phyloP scores from a whole-genome alignment of 1,139 yeast genomes.

The Debaryomycetaceae sp. region DNA sequence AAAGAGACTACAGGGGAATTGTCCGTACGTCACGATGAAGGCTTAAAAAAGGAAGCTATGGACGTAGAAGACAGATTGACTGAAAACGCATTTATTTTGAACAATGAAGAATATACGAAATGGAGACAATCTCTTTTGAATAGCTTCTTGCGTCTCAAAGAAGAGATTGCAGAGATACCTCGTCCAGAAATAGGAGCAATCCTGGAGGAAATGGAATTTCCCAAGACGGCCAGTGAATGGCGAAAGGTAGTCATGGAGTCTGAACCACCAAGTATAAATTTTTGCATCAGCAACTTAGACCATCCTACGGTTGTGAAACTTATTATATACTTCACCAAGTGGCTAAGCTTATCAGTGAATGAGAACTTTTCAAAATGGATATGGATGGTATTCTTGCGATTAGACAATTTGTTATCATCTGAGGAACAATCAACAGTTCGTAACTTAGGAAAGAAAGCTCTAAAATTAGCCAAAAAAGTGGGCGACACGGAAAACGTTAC shows the following conservation, averaged over 20 bases:
- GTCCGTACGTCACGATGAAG: background rate
- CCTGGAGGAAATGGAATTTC: constrained; percentile 9
- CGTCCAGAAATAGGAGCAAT: background rate
- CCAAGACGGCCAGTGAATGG: constrained; percentile 31
- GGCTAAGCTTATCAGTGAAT: constrained; percentile 33
- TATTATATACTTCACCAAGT: constrained; percentile 32
- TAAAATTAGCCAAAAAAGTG: constrained; percentile 17
- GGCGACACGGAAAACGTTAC: constrained; percentile 6
- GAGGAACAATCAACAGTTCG: constrained; percentile 34
- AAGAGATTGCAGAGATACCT: constrained; percentile 3
- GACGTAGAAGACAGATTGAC: background rate
- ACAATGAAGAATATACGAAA: background rate
- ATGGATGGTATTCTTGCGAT: constrained; percentile 29
- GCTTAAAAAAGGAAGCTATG: background rate
- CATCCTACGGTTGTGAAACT: constrained; percentile 34
- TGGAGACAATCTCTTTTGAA: constrained; percentile 5
- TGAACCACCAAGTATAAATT: constrained; percentile 27
- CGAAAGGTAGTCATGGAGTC: constrained; percentile 23
- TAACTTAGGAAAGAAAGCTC: constrained; percentile 40
- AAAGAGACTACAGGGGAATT: background rate
- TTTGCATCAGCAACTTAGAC: constrained; percentile 19
- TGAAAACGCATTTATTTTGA: background rate
- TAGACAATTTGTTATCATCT: constrained; percentile 32
- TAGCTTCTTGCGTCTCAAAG: constrained; percentile 8
- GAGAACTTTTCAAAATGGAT: constrained; percentile 37